Evolutionary conservation across 768 basidiomycete species (phyloP), one percentile per base, ranked within the genome.

Genomic region (Pleurotus sapidus): DNA sequence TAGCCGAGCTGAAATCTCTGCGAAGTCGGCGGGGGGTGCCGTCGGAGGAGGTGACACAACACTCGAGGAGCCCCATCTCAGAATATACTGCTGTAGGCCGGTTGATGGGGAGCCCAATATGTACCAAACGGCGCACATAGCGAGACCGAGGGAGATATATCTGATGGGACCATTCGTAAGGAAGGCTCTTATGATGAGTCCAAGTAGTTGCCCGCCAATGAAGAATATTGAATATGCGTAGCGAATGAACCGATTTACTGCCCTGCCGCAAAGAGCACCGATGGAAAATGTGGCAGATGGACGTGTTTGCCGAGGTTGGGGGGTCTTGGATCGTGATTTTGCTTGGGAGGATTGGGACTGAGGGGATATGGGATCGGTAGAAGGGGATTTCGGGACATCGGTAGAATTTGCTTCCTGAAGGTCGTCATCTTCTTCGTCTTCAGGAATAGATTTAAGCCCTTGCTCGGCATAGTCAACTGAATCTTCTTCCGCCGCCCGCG

Each of bases 1-100:
- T 11, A 93, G 69, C 7, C 90, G 83, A 5, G 76, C 74, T 2
- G 84, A 75, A 20, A 93, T 72, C 56, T 90, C 90, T 3, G 80
- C 78, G 17, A 91, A 72, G 66, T 90, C 81, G n/a, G 79, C 76
- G 1, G 84, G 82, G 1, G 89, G 88, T 7, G 1, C 72, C 68
- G 59, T 56, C 60, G 51, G 50, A 59, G 61, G 37, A 66, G 60
- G 24, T 48, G 45, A 17, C 61, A 66, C 58, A 69, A 62, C 17
- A 66, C 64, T 17, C 68, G 68, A 55, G 50, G 68, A 25, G 15
- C 18, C 24, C 51, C 51, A 54, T 6, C 14, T n/a, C 11, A 39
- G 51, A 23, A 54, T 15, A 24, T 54, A 54, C 8, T 20, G 51
- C 7, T 42, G 51, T 12, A 54, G 42, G n/a, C n/a, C 12, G 37